Evolutionary conservation across 768 basidiomycete genomes (phyloP).

Genomic region (Pleurotus tuber-regium): DNA sequence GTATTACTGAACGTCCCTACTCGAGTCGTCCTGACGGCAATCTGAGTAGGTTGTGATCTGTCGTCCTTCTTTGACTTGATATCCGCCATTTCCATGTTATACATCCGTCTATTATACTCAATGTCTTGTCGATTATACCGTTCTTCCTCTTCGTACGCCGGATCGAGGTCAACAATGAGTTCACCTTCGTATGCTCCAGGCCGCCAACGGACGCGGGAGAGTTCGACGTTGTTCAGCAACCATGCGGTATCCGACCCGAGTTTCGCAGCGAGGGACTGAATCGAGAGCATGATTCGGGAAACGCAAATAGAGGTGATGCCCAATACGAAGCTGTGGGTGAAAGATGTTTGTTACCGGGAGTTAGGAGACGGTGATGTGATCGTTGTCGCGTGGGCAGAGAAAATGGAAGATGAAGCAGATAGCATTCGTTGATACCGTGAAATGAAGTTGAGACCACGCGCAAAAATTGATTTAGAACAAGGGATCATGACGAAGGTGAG

Average conservation of each 20-base stretch:
- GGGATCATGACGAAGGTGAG: no score
- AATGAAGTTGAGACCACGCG: no score
- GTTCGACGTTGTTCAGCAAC: constrained; percentile 43
- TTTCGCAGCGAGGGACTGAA: constrained; percentile 39
- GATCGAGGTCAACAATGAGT: constrained; percentile 29
- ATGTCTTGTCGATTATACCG: constrained; percentile 4
- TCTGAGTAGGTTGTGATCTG: not conserved
- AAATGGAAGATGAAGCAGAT: not conserved
- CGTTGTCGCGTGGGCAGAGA: not conserved
- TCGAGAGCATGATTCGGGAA: constrained; percentile 37
- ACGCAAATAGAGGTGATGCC: constrained; percentile 28
- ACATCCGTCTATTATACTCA: constrained; percentile 7
- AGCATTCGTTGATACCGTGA: no score
- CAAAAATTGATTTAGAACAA: no score
- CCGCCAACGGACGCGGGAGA: constrained; percentile 40
- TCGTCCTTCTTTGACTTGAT: not conserved
- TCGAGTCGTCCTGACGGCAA: constrained; percentile 6
- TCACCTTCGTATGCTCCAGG: constrained; percentile 34
- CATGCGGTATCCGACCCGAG: constrained; percentile 39
- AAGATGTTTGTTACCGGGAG: not conserved
- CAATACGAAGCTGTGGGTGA: constrained; percentile 17
- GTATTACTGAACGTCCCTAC: constrained; percentile 1
- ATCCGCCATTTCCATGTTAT: constrained; percentile 4
- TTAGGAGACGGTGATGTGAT: not conserved
- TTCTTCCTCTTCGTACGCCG: constrained; percentile 16